Evolutionary conservation across 352 stramenopile genomes (phyloP), one percentile per base, ranked within the genome.

Genomic region (Globisporangium sylvaticum): DNA sequence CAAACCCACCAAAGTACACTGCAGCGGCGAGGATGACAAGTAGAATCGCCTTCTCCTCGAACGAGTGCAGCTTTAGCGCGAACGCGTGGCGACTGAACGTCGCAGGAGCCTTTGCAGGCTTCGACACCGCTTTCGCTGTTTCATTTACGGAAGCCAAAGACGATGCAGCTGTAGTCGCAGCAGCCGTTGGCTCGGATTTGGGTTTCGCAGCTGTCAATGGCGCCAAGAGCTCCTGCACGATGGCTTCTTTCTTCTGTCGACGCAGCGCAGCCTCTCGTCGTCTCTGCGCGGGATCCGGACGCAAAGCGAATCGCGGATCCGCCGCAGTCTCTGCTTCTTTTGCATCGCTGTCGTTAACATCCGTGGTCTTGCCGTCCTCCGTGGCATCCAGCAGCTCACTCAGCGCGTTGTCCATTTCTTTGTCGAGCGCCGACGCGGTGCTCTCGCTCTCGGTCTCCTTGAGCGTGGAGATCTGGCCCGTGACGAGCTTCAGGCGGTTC

Each of bases 1-100:
- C 29, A 27, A 18, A 31, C 73, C 42, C 46, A 87, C 79, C 79
- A 8, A 84, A 48, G 58, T 87, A 90, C 1, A 85, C 65, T 0
- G 84, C 80, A 2, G 71, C 76, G 18, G 58, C 66, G 14, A 91
- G 29, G 46, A 94, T 74, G 37, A 83, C 64, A 44, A 91, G 55
- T n/a, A 85, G 32, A 9, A 91, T 77, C 27, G 80, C 65, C 58
- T 88, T 88, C 66, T 94, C 82, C 61, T 89, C 79, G 42, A 84
- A 60, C 27, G 68, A 61, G 27, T 73, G 78, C 25, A 94, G 69
- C 32, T 72, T 79, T 39, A 92, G 62, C 53, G 84, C 80, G 27
- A 79, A 71, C 31, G 74, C 69, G 64, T 91, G 83, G 39, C 80
- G 77, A 65, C 79, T 89, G 56, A 81, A 86, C n/a, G 74, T 71